Evolutionary conservation across 805 yeast genomes (phyloP), one percentile per base, ranked within the genome.

Genomic region (Barnettozyma salicaria): DNA sequence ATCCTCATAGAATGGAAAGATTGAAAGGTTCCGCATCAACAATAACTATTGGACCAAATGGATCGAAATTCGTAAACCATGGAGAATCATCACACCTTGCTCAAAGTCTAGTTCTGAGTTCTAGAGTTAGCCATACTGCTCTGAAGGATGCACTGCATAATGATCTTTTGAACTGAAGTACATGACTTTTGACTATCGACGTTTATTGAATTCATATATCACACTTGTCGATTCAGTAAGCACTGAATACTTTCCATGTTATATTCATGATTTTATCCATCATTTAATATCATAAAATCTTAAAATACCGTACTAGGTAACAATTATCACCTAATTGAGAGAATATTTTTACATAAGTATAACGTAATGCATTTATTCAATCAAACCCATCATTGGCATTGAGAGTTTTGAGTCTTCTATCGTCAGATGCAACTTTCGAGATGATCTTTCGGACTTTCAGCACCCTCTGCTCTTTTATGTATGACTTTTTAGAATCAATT

Each of bases 21-120:
- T 30, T 47, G 6, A 52, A 43, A 30, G 58, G 56, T 6, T 42
- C 48, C 7, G 49, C 42, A 22, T 52, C 58, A 21, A 51, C 53
- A 0, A 33, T 53, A 19, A 53, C 56, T 1, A 51, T 53, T 24
- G 58, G 58, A 3, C 51, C 56, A 11, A 45, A 52, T 33, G 44
- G 55, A 5, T 46, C 52, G n/a, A 49, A 43, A 28, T 44, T 47
- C 19, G 45, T 53, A 4, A 50, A 51, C 30, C 53, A 50, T 34
- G 58, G 58, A 4, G 56, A 49, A 24, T 38, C 50, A 12, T 52
- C 57, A 3, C 21, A 44, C 1, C n/a, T 50, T 22, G 44, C 44
- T 5, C 47, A 44, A 13, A 37, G 47, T 7, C 24, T 45, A 7
- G 56, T 53, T 9, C 31, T 51, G 9, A 42, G 49, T n/a, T 46